phyloP scores from a whole-genome alignment of 2,329 filamentous ascomycete species.

The Chaetoscypha palmicola region DNA sequence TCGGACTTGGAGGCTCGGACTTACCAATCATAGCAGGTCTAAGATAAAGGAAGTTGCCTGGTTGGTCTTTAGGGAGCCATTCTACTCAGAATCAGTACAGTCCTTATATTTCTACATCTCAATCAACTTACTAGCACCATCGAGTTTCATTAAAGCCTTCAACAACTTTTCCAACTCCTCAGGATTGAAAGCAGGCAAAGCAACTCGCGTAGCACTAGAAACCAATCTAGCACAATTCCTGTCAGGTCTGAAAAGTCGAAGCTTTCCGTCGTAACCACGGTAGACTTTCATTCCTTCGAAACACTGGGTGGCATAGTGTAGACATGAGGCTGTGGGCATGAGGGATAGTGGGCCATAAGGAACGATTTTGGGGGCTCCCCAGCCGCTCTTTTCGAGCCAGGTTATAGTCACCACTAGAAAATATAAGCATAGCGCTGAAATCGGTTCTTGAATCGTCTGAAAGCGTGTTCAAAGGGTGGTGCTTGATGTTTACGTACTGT shows the following conservation, averaged over 20 bases:
- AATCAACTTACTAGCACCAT: constrained; percentile 44
- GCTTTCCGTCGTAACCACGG: constrained; percentile 59
- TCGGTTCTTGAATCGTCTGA: background rate
- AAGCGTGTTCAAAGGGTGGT: background rate
- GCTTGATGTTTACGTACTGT: constrained; percentile 40
- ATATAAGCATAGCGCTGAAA: background rate
- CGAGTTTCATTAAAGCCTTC: constrained; percentile 60
- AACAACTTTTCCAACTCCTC: constrained; percentile 69
- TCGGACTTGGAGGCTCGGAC: too few species aligned
- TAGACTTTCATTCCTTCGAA: constrained; percentile 58
- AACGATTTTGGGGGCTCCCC: constrained; percentile 65
- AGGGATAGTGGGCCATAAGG: constrained; percentile 68
- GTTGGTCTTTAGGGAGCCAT: constrained; percentile 66
- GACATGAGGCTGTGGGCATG: constrained; percentile 12
- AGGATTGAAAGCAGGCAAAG: constrained; percentile 66
- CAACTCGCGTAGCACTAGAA: constrained; percentile 57
- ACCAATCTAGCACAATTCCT: constrained; percentile 44
- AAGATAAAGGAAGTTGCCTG: constrained; percentile 72
- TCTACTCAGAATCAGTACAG: constrained; percentile 33
- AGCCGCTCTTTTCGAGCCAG: constrained; percentile 62
- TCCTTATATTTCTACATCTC: background rate
- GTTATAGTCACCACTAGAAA: constrained; percentile 55
- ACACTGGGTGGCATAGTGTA: constrained; percentile 15
- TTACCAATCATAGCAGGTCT: constrained; percentile 83
- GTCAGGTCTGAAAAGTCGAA: constrained; percentile 56